Evolutionary conservation across 2,329 filamentous ascomycete species (phyloP).

Genomic region (Ophiostoma montium): DNA sequence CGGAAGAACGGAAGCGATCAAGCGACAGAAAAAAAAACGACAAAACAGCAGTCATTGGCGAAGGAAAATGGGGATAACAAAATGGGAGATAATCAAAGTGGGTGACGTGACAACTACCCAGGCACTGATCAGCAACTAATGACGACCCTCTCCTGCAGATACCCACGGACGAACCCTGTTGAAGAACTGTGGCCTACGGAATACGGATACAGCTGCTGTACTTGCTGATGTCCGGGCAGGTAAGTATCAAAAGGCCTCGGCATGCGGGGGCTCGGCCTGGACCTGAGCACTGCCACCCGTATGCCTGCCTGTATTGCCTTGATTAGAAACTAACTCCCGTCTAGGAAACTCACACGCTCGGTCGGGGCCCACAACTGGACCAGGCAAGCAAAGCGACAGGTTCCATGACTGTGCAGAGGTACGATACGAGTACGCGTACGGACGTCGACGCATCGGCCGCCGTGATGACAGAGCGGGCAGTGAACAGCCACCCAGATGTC

Average conservation of each 20-base stretch:
- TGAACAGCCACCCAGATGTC: no score
- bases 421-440: no score
- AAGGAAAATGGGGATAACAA: not conserved
- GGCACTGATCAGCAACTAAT: not conserved
- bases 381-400: not conserved
- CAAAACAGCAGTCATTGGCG: not conserved
- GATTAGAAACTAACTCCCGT: not conserved
- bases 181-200: not conserved
- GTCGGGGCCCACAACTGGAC: not conserved
- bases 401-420: no score
- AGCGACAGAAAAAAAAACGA: not conserved
- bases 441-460: no score
- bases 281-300: not conserved
- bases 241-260: not conserved
- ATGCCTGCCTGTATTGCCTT: not conserved
- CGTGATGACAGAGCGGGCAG: no score
- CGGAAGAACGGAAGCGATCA: not conserved
- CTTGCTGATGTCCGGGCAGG: not conserved
- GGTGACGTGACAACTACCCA: not conserved
- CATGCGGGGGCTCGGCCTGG: not conserved
- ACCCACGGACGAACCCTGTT: not conserved
- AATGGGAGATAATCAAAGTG: not conserved
- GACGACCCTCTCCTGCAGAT: not conserved
- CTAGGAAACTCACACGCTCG: not conserved
- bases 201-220: no score